These are phyloP conservation scores for Echeveria elegans DNA, from an alignment of 164 flowering plant genomes.

Conservation along the genomic window DNA sequence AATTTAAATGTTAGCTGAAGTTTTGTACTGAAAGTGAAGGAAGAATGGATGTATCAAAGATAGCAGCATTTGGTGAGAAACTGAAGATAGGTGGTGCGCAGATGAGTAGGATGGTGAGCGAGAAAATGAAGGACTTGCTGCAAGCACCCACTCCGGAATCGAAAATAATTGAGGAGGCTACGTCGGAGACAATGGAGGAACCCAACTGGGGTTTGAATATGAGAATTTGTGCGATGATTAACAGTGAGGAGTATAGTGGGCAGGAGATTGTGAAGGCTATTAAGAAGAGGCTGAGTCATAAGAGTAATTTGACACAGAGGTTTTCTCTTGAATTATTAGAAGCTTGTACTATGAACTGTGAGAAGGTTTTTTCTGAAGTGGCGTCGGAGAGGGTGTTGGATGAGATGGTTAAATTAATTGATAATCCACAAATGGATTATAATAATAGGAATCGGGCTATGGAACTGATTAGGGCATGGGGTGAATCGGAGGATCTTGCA, in stretches of 20 bases:
- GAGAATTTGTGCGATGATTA: slow-evolving; percentile 63
- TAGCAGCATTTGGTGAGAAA: not conserved
- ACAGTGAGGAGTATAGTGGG: slow-evolving; percentile 56
- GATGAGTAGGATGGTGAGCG: slow-evolving; percentile 52
- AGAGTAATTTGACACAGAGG: slow-evolving; percentile 33
- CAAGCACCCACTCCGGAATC: slow-evolving; percentile 62
- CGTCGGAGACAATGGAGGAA: slow-evolving; percentile 35
- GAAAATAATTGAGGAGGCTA: slow-evolving; percentile 75
- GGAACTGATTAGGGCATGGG: slow-evolving; percentile 78
- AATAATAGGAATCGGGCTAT: slow-evolving; percentile 35
- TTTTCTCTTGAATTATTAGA: slow-evolving; percentile 71
- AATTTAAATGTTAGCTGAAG: not conserved
- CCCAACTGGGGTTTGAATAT: slow-evolving; percentile 81
- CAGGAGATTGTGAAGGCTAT: slow-evolving; percentile 60
- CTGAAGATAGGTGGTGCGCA: slow-evolving; percentile 40
- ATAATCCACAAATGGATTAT: slow-evolving; percentile 41
- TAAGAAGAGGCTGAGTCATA: slow-evolving; percentile 53
- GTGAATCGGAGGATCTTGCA: slow-evolving; percentile 62
- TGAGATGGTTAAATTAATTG: slow-evolving; percentile 81
- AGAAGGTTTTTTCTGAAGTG: slow-evolving; percentile 76
- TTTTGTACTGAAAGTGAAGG: not conserved
- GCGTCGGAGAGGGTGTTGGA: slow-evolving; percentile 92
- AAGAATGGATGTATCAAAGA: slow-evolving; percentile 46
- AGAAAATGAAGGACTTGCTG: slow-evolving; percentile 60
- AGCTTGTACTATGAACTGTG: slow-evolving; percentile 71